Evolutionary conservation across 257 asterid species (phyloP).

Genomic region (Parsonsia alboflavescens): DNA sequence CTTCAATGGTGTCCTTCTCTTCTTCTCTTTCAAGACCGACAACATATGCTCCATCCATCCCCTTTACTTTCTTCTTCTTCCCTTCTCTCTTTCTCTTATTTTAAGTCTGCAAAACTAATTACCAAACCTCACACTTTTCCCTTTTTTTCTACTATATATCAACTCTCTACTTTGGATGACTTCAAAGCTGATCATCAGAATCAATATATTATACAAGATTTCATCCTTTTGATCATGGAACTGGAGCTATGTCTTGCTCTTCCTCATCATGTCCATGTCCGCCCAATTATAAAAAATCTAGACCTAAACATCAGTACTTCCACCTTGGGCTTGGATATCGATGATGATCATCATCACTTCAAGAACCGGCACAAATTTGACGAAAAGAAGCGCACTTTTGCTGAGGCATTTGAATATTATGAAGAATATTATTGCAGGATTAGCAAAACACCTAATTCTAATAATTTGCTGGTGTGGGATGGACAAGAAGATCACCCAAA

Average conservation of each 20-base stretch:
- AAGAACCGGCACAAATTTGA: no score
- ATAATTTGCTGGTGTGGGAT: slow-evolving; percentile 41
- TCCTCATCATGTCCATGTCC: slow-evolving; percentile 13
- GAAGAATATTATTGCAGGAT: slow-evolving; percentile 22
- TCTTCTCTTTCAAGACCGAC: slow-evolving; percentile 16
- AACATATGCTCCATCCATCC: slow-evolving; percentile 17
- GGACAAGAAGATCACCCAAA: slow-evolving; percentile 28
- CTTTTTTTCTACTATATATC: neutral
- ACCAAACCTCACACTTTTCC: neutral
- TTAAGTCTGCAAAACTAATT: neutral
- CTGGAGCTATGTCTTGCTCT: slow-evolving; percentile 60
- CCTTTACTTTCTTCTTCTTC: slow-evolving; percentile 7
- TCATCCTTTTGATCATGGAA: slow-evolving; percentile 44
- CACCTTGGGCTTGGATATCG: no score
- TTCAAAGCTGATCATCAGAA: slow-evolving; percentile 4
- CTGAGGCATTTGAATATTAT: slow-evolving; percentile 25
- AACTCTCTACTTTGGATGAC: neutral
- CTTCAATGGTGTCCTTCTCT: slow-evolving; percentile 40
- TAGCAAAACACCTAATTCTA: slow-evolving; percentile 24
- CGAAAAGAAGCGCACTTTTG: slow-evolving; percentile 17
- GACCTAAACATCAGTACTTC: slow-evolving; percentile 6
- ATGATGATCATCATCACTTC: no score
- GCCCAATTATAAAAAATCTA: slow-evolving; percentile 6
- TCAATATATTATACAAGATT: no score
- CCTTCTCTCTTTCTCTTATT: neutral